phyloP scores from a whole-genome alignment of 768 basidiomycete genomes.

The Amanita rubescens region DNA sequence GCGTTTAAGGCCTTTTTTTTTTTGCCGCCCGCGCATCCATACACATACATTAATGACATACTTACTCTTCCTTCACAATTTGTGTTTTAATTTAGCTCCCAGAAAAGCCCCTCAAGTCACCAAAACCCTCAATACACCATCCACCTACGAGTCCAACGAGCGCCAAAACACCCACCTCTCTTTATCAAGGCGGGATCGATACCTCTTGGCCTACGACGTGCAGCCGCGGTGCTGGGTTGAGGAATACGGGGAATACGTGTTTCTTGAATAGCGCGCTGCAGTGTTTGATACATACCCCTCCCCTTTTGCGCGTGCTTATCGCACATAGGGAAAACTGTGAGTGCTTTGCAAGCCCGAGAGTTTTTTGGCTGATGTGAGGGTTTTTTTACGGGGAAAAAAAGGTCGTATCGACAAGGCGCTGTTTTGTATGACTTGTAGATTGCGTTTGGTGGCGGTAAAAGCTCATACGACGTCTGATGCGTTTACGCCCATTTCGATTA shows the following conservation, averaged over 20 bases:
- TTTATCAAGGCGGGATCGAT: conserved; percentile 52
- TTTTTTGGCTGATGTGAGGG: too few relatives aligned
- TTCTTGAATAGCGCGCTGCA: conserved; percentile 94
- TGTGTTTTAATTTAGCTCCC: too few relatives aligned
- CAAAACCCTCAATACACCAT: conserved; percentile 7
- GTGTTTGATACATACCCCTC: conserved; percentile 88
- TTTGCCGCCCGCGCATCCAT: too few relatives aligned
- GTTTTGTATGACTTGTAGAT: conserved; percentile 78
- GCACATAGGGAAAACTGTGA: conserved; percentile 56
- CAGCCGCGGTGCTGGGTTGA: conserved; percentile 54
- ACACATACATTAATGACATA: too few relatives aligned
- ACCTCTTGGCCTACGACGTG: conserved; percentile 50
- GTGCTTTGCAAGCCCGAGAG: too few relatives aligned
- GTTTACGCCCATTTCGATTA: conserved; percentile 61
- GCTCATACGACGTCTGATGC: conserved; percentile 40
- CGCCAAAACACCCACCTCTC: conserved; percentile 27
- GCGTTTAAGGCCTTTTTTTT: too few relatives aligned
- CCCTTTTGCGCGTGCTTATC: conserved; percentile 59
- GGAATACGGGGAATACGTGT: conserved; percentile 90
- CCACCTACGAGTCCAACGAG: conserved; percentile 15
- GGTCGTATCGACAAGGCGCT: conserved; percentile 32
- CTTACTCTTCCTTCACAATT: too few relatives aligned
- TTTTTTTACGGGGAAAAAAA: too few relatives aligned
- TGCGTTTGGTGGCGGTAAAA: conserved; percentile 49
- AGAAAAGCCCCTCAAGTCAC: too few relatives aligned